Conservation (phyloP, 2,329 filamentous ascomycete genomes). For the Pseudogymnoascus sp. region DNA sequence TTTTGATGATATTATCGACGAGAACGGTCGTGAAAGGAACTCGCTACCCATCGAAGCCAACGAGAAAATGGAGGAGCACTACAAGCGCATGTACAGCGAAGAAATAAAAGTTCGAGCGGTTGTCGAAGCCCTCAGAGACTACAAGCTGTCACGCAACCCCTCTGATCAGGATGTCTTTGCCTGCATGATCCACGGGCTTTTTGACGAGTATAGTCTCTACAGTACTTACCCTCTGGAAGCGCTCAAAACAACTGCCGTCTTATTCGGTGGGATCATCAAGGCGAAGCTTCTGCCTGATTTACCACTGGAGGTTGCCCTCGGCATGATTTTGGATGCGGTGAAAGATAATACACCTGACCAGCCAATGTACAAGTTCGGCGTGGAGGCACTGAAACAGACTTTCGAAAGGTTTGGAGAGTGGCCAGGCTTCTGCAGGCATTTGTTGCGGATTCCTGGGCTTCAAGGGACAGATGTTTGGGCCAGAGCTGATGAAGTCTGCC, state of each 20-base stretch:
- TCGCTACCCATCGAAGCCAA: slow-evolving; percentile 70
- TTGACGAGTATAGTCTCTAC: slow-evolving; percentile 95
- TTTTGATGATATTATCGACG: slow-evolving; percentile 83
- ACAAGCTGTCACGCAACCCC: slow-evolving; percentile 79
- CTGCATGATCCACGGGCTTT: slow-evolving; percentile 96
- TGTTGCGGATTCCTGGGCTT: slow-evolving; percentile 73
- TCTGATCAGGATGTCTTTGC: slow-evolving; percentile 90
- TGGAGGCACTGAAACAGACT: slow-evolving; percentile 88
- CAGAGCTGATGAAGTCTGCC: slow-evolving; percentile 73
- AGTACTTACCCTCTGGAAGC: slow-evolving; percentile 94
- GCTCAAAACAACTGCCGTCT: slow-evolving; percentile 85
- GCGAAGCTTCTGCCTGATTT: slow-evolving; percentile 85
- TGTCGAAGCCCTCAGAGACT: slow-evolving; percentile 72
- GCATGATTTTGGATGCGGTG: slow-evolving; percentile 96
- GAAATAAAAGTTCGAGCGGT: slow-evolving; percentile 81
- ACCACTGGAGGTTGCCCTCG: slow-evolving; percentile 85
- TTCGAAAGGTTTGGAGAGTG: slow-evolving; percentile 78
- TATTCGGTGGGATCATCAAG: slow-evolving; percentile 94
- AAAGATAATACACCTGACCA: slow-evolving; percentile 74
- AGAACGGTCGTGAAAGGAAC: slow-evolving; percentile 75
- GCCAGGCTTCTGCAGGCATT: slow-evolving; percentile 86
- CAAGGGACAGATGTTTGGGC: slow-evolving; percentile 77
- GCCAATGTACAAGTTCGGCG: slow-evolving; percentile 95
- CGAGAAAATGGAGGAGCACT: slow-evolving; percentile 91
- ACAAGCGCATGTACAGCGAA: slow-evolving; percentile 94